Evolutionary conservation across 1,139 yeast genomes (phyloP), one percentile per base, ranked within the genome.

Genomic region (Debaryomyces psychrophilus): DNA sequence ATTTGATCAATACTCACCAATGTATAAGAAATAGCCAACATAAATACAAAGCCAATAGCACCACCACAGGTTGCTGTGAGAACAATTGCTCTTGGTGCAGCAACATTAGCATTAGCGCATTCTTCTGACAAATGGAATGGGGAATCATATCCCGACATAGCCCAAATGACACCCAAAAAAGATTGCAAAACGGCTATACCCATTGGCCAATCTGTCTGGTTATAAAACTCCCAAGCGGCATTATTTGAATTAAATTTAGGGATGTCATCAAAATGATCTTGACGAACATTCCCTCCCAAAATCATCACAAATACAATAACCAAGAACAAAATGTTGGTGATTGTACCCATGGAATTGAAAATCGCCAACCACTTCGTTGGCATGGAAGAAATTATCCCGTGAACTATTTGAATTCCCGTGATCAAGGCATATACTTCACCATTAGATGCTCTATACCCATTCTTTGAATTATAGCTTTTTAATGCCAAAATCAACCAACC

Each of bases 81-180:
- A 12, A 82, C 82, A 54, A 85, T 83, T 28, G 89, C 89, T 49
- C 77, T 71, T 14, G 90, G 90, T 7, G 85, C 82, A 4, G 87
- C 83, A 28, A 69, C 67, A n/a, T 75, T 69, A 8, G 90, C 87
- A 60, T 84, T 83, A 37, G 84, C 69, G 57, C 87, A 82, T 59
- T 85, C 90, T 62, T 85, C 93, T 14, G 88, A 76, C 45, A 85
- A 67, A 58, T 85, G 90, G 71, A 84, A 85, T 0, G 90, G 87
- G 17, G 87, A 79, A 60, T 85, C 92, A 57, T 82, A 85, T 17
- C 90, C 90, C 40, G 86, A 78, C 86, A 85, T 83, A 29, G 87
- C 81, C 90, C 90, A 85, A 57, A 84, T 81, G 44, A 79, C 84
- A 23, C 89, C 85, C 58, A 83, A 67, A 61, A 83, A 84, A 15